Conservation (phyloP, 257 asterid species). For the Plantago elongata region DNA sequence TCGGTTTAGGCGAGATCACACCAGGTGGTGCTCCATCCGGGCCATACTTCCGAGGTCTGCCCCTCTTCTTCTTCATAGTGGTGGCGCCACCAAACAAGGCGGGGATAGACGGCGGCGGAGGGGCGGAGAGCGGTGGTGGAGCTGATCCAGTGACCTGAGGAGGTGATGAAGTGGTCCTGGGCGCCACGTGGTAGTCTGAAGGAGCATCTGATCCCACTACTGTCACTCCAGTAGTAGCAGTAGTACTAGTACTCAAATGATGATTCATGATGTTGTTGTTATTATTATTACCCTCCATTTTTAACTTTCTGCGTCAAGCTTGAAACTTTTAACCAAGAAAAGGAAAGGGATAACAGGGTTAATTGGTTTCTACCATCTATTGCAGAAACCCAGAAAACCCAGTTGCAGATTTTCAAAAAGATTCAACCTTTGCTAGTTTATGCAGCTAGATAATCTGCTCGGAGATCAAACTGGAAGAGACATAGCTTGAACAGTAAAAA, state of each 20-base stretch:
- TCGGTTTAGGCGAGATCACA: conserved; percentile 81
- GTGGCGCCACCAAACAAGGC: conserved; percentile 22
- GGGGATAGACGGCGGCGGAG: conserved; percentile 29
- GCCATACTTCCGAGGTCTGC: conserved; percentile 86
- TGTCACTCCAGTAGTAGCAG: conserved; percentile 65
- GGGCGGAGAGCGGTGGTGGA: conserved; percentile 23
- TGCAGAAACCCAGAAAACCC: conserved; percentile 23
- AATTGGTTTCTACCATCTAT: not conserved
- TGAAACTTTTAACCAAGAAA: not conserved
- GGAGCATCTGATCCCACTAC: conserved; percentile 97
- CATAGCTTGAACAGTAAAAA: too few relatives aligned
- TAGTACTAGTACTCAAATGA: conserved; percentile 19
- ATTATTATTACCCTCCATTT: conserved; percentile 48
- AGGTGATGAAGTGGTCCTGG: conserved; percentile 45
- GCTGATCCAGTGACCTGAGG: conserved; percentile 42
- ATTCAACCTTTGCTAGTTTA: conserved; percentile 19
- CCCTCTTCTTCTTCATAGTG: conserved; percentile 70
- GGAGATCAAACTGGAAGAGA: too few relatives aligned
- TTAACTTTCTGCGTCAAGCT: conserved; percentile 7
- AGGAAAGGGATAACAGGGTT: conserved; percentile 7
- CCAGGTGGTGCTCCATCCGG: conserved; percentile 63
- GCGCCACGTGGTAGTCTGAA: conserved; percentile 76
- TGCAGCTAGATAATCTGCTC: too few relatives aligned
- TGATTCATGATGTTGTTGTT: not conserved
- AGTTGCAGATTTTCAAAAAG: conserved; percentile 20